Evolutionary conservation across 768 basidiomycete species (phyloP), one percentile per base, ranked within the genome.

Genomic region (Clathrus columnatus): DNA sequence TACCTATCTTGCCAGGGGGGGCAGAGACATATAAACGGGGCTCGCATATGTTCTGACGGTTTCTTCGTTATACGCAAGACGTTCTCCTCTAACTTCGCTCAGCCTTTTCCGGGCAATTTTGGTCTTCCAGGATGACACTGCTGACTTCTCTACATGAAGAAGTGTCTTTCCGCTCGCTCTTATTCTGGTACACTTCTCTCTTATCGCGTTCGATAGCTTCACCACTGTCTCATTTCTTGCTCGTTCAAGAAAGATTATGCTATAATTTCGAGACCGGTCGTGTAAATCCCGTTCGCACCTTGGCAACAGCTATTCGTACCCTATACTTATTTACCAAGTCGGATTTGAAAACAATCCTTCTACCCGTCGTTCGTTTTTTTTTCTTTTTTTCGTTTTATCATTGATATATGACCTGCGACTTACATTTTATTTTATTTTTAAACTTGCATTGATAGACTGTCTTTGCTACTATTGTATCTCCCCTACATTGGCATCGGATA

Each of bases 321-420:
- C 57, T 61, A 20, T 55, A 66, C 24, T 59, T 66, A 24, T 65
- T 66, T 42, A 65, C 65, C 2, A 62, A 60, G 42, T 58, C 64
- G 5, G 65, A 66, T 49, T 20, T 65, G 20, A 64, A 62, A 45
- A 61, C 63, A 1, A 59, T 63, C 16, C 20, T 66, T 11, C 30
- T 64, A 20, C 65, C 65, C 11, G 58, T 61, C 24, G 65, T 66
- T 28, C n/a, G 65, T 48, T n/a, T 18, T 29, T 8, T 36, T n/a
- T 36, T 36, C 7, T 11, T 36, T 36, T 32, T 36, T 2, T 4
- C n/a, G n/a, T n/a, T n/a, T n/a, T n/a, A 43, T 14, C 2, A 8
- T 18, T 23, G 20, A 27, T 11, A 17, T n/a, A 32, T 1, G 41
- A 44, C 26, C 26, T 20, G 29, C 7, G 30, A 51, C 10, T 5